Evolutionary conservation across 345 rosid genomes (phyloP), one percentile per base, ranked within the genome.

Genomic region (Linum trigynum): DNA sequence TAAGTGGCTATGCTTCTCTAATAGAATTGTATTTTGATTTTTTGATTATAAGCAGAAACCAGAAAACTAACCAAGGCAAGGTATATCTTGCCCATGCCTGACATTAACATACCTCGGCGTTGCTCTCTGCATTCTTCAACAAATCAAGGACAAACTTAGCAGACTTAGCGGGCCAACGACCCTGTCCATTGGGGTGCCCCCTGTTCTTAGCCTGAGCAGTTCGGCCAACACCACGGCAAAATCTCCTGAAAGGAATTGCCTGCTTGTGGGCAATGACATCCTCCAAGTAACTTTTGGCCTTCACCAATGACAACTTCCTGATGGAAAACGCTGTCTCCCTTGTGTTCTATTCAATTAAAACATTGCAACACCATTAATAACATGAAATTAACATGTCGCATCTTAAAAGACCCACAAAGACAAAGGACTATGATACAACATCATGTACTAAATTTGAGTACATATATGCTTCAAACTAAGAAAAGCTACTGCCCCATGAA

Each of bases 121-220:
- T 89, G 68, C 90, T 86, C 78, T 86, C 92, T 10, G 88, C 90
- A 58, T 86, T 83, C 77, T 83, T 82, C 8, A 83, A 86, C 65
- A 81, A 77, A 75, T 83, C 84, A 37, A 81, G 78, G 38, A 85
- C 75, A 65, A 82, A 83, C 48, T 73, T 69, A 9, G 85, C 86
- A 69, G 87, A 82, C 65, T 81, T 80, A 38, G 65, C 79, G 70
- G 78, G 76, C 61, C 92, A 89, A 50, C 92, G 91, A 14, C 91
- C 94, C 80, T 90, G 94, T 38, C 94, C 94, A 50, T 87, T 90
- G 11, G 90, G 82, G 69, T 87, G 90, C 45, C 90, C 82, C 40
- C 88, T 81, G 72, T 81, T 90, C 75, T 90, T 90, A 4, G 86
- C 95, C 78, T 87, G 90, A 7, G 90, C 87, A 17, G 91, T 87